Evolutionary conservation across 176 grass and related monocot genomes (phyloP).

Genomic region (Typha latifolia): DNA sequence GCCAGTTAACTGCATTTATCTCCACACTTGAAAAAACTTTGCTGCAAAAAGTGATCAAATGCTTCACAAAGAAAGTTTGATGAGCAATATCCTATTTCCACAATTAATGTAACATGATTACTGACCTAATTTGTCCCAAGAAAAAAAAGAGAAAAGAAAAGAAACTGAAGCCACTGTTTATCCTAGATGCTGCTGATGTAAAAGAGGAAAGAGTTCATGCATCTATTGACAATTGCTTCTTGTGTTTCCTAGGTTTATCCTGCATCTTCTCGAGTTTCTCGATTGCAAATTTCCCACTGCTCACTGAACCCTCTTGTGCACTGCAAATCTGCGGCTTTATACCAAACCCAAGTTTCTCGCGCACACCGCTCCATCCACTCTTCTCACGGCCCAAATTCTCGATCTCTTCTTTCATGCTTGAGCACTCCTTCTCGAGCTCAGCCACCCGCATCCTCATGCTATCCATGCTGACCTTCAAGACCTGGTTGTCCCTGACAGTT

Average conservation of each 20-base stretch:
- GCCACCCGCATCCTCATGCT: slow-evolving; percentile 48
- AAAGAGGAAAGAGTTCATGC: slow-evolving; percentile 2
- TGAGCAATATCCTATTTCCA: too few species aligned
- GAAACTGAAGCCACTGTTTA: too few species aligned
- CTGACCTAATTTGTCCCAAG: too few species aligned
- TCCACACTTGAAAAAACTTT: too few species aligned
- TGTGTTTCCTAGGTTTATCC: slow-evolving; percentile 33
- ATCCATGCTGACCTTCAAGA: slow-evolving; percentile 45
- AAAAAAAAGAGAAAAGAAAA: too few species aligned
- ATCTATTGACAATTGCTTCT: slow-evolving; percentile 30
- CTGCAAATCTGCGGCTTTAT: slow-evolving; percentile 42
- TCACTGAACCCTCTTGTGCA: slow-evolving; percentile 17
- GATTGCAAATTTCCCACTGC: slow-evolving; percentile 17
- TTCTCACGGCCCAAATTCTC: slow-evolving; percentile 33
- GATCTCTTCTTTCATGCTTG: slow-evolving; percentile 49
- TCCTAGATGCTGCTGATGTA: too few species aligned
- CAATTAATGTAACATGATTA: too few species aligned
- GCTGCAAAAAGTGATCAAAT: too few species aligned
- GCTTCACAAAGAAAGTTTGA: too few species aligned
- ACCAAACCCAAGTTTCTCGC: slow-evolving; percentile 13
- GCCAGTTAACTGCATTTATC: too few species aligned
- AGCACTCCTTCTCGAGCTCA: slow-evolving; percentile 77
- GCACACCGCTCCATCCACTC: slow-evolving; percentile 14
- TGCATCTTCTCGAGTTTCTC: slow-evolving; percentile 23
- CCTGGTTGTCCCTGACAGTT: slow-evolving; percentile 36